Evolutionary conservation across 352 stramenopile genomes (phyloP), one percentile per base, ranked within the genome.

Genomic region (Globisporangium canariense): DNA sequence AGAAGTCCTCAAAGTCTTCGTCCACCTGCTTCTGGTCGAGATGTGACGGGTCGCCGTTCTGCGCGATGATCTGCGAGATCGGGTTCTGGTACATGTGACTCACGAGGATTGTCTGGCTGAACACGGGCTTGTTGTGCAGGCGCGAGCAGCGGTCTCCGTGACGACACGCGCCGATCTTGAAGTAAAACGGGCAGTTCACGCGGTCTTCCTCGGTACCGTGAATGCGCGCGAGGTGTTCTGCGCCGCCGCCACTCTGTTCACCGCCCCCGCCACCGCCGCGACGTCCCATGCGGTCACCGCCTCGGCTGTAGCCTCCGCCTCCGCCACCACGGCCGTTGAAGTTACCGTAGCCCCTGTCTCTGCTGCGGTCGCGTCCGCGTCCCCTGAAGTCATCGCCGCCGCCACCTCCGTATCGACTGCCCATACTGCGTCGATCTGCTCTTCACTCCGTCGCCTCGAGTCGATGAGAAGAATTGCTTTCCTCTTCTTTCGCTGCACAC

Each of bases 131-230:
- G 83, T 99, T 98, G 74, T 99, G 98, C 67, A 98, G 81, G 45
- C 98, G 89, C 54, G 94, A 99, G 79, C 98, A 99, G 16, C 96
- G 90, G 72, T 99, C 98, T 16, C 97, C 97, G 69, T 99, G 98
- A n/a, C 98, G 89, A 71, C 98, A 99, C 28, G 97, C 97, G 38
- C 98, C 98, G 54, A 99, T 99, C 87, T 99, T 99, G 81, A 99
- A 99, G 79, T 99, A 99, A 78, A 99, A 99, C 53, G 98, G 97
- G 77, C 98, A 99, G 81, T 99, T 99, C 51, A 99, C 93, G 43
- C 86, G 86, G 68, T 96, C 86, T 74, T 99, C 97, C 76, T 99
- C 97, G 11, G 97, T 99, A 40, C 97, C 97, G 79, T 99, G 97
- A 69, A 99, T 99, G 45, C 96, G 85, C 43, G 97, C 97, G 52